A percentile compares a stretch with the other conserved stretches of the same genome.
phyloP scores from a whole-genome alignment of 2,329 filamentous ascomycete genomes.

The Neofusicoccum kwambonambiense region DNA sequence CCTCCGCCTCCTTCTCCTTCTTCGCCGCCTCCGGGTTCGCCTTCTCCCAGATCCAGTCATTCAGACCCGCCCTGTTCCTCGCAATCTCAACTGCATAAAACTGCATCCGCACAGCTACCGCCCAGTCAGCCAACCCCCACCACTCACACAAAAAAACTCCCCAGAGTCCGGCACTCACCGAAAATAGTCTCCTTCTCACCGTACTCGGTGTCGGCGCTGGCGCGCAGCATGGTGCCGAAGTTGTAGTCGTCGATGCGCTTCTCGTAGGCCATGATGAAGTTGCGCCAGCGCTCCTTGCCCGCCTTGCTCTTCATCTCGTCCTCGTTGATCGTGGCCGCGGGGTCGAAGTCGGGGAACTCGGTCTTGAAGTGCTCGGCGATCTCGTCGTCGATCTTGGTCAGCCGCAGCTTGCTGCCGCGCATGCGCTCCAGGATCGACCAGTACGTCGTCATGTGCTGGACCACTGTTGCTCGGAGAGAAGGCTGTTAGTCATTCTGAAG shows the following conservation, averaged over 20 bases:
- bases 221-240: constrained; percentile 90
- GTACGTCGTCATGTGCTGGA: constrained; percentile 96
- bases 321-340: constrained; percentile 76
- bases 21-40: constrained; percentile 60
- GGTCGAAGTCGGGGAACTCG: constrained; percentile 92
- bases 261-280: constrained; percentile 91
- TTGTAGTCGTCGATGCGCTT: constrained; percentile 97
- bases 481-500: no score
- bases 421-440: constrained; percentile 93
- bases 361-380: constrained; percentile 85
- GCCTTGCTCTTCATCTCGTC: constrained; percentile 96
- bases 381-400: constrained; percentile 93
- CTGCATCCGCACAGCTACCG: constrained; percentile 68
- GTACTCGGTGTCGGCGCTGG: constrained; percentile 78
- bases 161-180: constrained; percentile 52
- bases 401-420: constrained; percentile 79
- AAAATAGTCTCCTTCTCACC: constrained; percentile 89
- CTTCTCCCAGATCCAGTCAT: constrained; percentile 96
- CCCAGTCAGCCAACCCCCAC: neutral
- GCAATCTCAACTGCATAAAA: constrained; percentile 78
- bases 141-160: neutral
- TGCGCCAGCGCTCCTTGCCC: constrained; percentile 92
- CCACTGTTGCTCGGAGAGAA: constrained; percentile 50
- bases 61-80: constrained; percentile 81
- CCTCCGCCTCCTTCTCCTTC: constrained; percentile 19